Evolutionary conservation across 495 filamentous ascomycete species (phyloP), one percentile per base, ranked within the genome.

Genomic region (Peziza echinospora): DNA sequence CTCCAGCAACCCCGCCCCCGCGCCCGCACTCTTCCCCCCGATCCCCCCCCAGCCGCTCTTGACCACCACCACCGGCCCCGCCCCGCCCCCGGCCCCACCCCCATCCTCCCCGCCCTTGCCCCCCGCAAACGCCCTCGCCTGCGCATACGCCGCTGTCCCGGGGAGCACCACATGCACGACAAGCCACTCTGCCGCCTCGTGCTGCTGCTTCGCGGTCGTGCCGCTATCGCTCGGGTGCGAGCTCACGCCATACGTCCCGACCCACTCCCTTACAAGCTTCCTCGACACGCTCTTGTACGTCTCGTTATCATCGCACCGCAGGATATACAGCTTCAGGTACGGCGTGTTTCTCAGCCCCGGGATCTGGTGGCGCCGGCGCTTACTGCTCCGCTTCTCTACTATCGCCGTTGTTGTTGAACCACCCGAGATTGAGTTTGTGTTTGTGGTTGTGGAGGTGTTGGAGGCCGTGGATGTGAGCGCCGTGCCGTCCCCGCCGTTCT

Each of bases 101-200:
- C 72, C 22, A 80, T 76, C 22, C 82, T 77, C 82, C 84, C 92
- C 59, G 80, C 75, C 5, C 78, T 76, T 6, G 51, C 63, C 44
- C 53, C 66, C 45, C 1, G 30, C 30, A 3, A 13, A 17, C 30
- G 30, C 30, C 7, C 78, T 66, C 9, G 78, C 77, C 58, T 82
- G 77, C 10, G 75, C 76, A 37, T 82, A 72, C 2, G 82, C 77
- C 21, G 72, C 66, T 13, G 83, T 87, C 52, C 84, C 82, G 13
- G 81, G 76, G 41, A 89, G 71, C 13, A 91, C 76, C 45, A 97
- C 77, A 59, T 96, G 89, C 9, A 97, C 54, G 47, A 97, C 84
- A 16, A 97, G 68, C 87, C 87, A 97, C 58, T 97, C 91, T 56
- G 81, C 93, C 3, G 91, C 91, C 65, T 96, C 91, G 60, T 97